Conservation (phyloP, 371 early-diverging fungal species). For the Coemansia sp. region DNA sequence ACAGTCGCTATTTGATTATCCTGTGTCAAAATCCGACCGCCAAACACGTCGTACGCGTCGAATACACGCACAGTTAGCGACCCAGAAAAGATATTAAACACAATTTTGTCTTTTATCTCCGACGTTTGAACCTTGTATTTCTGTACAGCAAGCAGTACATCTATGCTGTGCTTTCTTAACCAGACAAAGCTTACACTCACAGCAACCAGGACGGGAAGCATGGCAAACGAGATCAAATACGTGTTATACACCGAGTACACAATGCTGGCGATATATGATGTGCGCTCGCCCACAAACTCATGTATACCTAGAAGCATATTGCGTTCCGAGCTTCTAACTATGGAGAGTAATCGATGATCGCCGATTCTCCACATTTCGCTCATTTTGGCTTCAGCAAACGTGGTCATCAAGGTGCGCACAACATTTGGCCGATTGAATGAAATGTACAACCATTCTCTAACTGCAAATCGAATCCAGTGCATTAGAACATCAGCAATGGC, state of each 20-base stretch:
- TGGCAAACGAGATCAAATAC: slow-evolving; percentile 7
- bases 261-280: not conserved
- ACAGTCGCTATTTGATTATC: not conserved
- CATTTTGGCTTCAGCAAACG: slow-evolving; percentile 20
- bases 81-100: slow-evolving; percentile 19
- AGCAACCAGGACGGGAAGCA: slow-evolving; percentile 1
- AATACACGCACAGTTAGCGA: slow-evolving; percentile 26
- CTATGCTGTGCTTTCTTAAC: not conserved
- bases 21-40: not conserved
- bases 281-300: slow-evolving; percentile 6
- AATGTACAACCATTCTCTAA: slow-evolving; percentile 19
- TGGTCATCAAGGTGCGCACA: slow-evolving; percentile 9
- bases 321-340: slow-evolving; percentile 14
- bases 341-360: not conserved
- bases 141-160: slow-evolving; percentile 8
- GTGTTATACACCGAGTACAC: slow-evolving; percentile 11
- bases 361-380: slow-evolving; percentile 17
- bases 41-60: slow-evolving; percentile 6
- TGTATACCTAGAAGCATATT: slow-evolving; percentile 15
- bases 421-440: slow-evolving; percentile 26
- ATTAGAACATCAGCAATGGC: slow-evolving; percentile 18
- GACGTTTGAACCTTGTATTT: not conserved
- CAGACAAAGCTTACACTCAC: not conserved
- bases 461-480: slow-evolving; percentile 28
- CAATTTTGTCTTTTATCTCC: not conserved